These are phyloP conservation scores for Lachnellula arida DNA, from an alignment of 2,329 filamentous ascomycete genomes.

Conservation along the genomic window DNA sequence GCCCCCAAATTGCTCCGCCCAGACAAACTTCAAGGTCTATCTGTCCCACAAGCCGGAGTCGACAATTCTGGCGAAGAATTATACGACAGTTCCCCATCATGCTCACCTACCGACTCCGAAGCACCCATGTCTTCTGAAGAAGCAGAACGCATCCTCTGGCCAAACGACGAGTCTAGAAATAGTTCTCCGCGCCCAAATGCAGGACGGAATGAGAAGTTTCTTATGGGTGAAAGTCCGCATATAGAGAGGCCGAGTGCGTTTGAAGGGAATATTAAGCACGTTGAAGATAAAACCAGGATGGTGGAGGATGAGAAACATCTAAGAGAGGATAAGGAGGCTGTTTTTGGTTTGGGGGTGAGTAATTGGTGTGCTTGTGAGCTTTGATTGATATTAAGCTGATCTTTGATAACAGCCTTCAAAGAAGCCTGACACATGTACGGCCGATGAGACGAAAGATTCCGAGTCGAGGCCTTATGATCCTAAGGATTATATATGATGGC, in stretches of 20 bases:
- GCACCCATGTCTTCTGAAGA: constrained; percentile 26
- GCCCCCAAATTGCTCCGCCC: constrained; percentile 18
- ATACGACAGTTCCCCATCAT: constrained; percentile 17
- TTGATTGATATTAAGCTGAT: not conserved
- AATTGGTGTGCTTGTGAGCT: no score
- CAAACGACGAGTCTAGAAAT: constrained; percentile 3
- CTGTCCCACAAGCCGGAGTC: not conserved
- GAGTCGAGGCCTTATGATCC: no score
- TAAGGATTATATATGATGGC: no score
- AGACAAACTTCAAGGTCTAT: not conserved
- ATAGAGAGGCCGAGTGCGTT: not conserved
- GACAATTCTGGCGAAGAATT: constrained; percentile 7
- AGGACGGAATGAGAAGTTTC: not conserved
- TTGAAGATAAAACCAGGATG: constrained; percentile 39
- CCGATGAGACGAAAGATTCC: no score
- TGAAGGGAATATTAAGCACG: constrained; percentile 14
- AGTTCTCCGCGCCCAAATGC: no score
- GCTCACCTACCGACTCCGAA: not conserved
- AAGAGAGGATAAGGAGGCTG: constrained; percentile 26
- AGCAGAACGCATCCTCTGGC: constrained; percentile 26
- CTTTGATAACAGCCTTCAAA: no score
- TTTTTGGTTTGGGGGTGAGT: not conserved
- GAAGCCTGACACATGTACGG: no score
- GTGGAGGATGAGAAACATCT: constrained; percentile 34
- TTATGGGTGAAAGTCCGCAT: constrained; percentile 14